phyloP scores from a whole-genome alignment of 129 eudicot species.

The Chrysanthemum lavandulifolium region DNA sequence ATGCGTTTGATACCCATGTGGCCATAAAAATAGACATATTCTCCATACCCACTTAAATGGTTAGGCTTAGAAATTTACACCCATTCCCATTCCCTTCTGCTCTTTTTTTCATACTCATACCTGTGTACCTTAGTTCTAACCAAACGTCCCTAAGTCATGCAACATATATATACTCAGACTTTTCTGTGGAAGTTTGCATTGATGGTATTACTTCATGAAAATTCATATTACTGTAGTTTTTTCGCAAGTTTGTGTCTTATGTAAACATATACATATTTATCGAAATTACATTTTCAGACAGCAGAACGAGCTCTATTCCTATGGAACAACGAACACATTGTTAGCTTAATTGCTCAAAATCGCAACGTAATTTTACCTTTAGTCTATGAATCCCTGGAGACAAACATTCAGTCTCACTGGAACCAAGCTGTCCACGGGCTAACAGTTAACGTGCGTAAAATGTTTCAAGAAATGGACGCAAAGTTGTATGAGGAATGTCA shows the following conservation, averaged over 20 bases:
- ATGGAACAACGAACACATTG: slow-evolving; percentile 79
- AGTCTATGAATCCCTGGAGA: slow-evolving; percentile 68
- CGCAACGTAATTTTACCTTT: slow-evolving; percentile 57
- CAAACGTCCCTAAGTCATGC: too few relatives aligned
- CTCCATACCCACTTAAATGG: too few relatives aligned
- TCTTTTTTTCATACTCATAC: too few relatives aligned
- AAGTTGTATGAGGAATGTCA: slow-evolving; percentile 76
- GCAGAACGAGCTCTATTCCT: slow-evolving; percentile 79
- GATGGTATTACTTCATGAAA: too few relatives aligned
- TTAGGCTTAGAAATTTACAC: too few relatives aligned
- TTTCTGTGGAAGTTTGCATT: too few relatives aligned
- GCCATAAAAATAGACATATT: too few relatives aligned
- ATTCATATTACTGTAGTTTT: too few relatives aligned
- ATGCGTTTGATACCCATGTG: too few relatives aligned
- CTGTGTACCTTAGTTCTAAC: too few relatives aligned
- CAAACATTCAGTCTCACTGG: slow-evolving; percentile 72
- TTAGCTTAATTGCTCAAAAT: slow-evolving; percentile 59
- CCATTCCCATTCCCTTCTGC: too few relatives aligned
- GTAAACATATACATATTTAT: background rate
- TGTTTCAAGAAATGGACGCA: slow-evolving; percentile 70
- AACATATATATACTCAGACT: too few relatives aligned
- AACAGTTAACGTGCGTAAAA: slow-evolving; percentile 68
- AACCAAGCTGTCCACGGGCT: slow-evolving; percentile 70
- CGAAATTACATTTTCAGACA: slow-evolving; percentile 40
- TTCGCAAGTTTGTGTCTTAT: background rate